phyloP scores from a whole-genome alignment of 2,329 filamentous ascomycete species.

The Sclerotinia minor region DNA sequence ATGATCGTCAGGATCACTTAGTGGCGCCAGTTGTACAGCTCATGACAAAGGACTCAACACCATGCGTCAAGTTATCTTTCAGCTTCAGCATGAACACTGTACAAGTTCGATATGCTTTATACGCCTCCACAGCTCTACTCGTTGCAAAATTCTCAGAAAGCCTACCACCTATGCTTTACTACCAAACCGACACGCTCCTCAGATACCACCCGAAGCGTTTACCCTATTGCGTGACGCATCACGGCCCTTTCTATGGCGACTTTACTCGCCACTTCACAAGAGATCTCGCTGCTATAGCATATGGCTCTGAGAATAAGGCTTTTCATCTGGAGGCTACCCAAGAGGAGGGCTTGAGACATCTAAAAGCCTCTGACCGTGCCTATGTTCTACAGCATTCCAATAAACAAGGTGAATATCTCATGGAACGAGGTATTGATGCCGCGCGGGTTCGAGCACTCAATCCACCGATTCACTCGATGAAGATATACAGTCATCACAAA shows the following conservation, averaged over 20 bases:
- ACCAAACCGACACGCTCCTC: conserved; percentile 29
- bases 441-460: conserved; percentile 26
- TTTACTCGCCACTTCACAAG: conserved; percentile 25
- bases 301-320: conserved; percentile 28
- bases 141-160: conserved; percentile 4
- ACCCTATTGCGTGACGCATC: conserved; percentile 29
- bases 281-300: conserved; percentile 28
- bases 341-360: conserved; percentile 25
- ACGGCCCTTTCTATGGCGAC: conserved; percentile 28
- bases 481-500: conserved; percentile 10
- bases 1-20: conserved; percentile 26
- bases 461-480: conserved; percentile 27
- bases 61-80: conserved; percentile 27
- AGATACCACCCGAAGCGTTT: conserved; percentile 27
- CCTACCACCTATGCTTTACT: conserved; percentile 26
- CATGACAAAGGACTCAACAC: conserved; percentile 21
- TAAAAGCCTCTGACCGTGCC: conserved; percentile 24
- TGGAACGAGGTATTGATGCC: conserved; percentile 25
- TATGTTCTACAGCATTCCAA: conserved; percentile 29
- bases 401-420: conserved; percentile 28
- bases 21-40: conserved; percentile 20
- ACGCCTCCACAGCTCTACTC: conserved; percentile 23
- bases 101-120: conserved; percentile 26
- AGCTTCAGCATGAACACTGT: conserved; percentile 26
- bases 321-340: conserved; percentile 26